Base-by-base conservation (phyloP, 2,329 filamentous ascomycete species). In the Aspergillus fumigatiaffinis region DNA sequence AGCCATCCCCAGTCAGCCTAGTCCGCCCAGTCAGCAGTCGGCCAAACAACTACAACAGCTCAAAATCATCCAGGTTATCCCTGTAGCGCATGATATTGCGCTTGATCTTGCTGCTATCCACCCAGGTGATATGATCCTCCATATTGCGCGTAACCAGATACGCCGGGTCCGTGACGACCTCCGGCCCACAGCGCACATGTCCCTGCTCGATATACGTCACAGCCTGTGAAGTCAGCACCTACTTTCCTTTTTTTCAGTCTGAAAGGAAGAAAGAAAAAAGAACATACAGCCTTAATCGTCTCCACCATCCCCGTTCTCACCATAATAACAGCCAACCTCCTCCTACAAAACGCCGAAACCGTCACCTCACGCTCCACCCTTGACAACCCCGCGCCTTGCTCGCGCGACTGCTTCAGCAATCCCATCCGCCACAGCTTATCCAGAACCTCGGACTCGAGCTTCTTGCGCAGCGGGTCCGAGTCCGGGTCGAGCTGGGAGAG, bases 71-170 rank as follows among this genome's bases (percentile, higher is more conserved):
- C 76, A 97, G 77, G 80, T 96, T 91, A 76, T 97, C 92, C 67
- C 91, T 86, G 73, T 97, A 97, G 77, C 90, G 91, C 85, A 96
- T 87, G 63, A 97, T 96, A 72, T 92, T 94, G 71, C 89, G 85
- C 88, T 96, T 96, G 74, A 97, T 92, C 89, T 97, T 97, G 76
- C 91, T 95, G 59, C 91, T 91, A 68, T 95, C 90, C 9, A 93
- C 88, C 93, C 93, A 97, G 0, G 93, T 97, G 20, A 97, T 89
- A 73, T 95, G 96, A 77, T 97, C 93, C 77, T 97, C 93, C 83
- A 96, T 91, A 60, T 86, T 90, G 63, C 92, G 82, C 41, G 91
- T 94, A 7, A 97, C 91, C 53, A 97, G 76, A 68, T 92, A 97
- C 0, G 92, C 92, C 28, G 92, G 87, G 72, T 97, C 93, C 2